Conservation (phyloP, 2,329 filamentous ascomycete species). For the Fusarium nodosum region DNA sequence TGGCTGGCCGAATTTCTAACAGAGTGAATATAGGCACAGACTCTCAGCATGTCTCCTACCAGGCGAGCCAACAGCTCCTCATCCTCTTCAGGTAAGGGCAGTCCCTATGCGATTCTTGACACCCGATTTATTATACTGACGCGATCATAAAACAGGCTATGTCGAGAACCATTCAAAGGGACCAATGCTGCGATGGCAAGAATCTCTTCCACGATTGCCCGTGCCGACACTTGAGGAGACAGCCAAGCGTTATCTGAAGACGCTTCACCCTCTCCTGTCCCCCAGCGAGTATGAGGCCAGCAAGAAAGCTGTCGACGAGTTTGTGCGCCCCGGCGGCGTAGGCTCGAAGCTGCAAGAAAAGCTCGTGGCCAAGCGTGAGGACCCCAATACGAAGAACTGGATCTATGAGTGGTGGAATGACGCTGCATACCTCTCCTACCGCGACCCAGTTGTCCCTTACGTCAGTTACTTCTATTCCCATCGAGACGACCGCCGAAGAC, state of each 20-base stretch:
- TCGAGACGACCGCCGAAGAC: slow-evolving; percentile 88
- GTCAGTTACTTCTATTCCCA: slow-evolving; percentile 99
- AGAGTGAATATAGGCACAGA: slow-evolving; percentile 39
- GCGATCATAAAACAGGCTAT: slow-evolving; percentile 69
- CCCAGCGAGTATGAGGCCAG: slow-evolving; percentile 77
- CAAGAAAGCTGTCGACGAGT: slow-evolving; percentile 87
- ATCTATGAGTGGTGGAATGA: slow-evolving; percentile 99
- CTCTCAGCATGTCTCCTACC: slow-evolving; percentile 64
- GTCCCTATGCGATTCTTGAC: neutral
- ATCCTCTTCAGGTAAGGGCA: slow-evolving; percentile 63
- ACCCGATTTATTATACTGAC: slow-evolving; percentile 34
- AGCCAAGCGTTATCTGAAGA: slow-evolving; percentile 82
- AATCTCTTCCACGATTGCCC: slow-evolving; percentile 83
- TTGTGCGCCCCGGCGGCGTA: slow-evolving; percentile 86
- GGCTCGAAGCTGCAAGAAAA: slow-evolving; percentile 90
- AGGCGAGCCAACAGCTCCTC: slow-evolving; percentile 69
- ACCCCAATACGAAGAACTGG: slow-evolving; percentile 92
- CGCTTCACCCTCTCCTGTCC: slow-evolving; percentile 80
- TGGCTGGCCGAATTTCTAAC: slow-evolving; percentile 10
- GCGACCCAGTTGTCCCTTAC: slow-evolving; percentile 96
- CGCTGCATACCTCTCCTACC: slow-evolving; percentile 90
- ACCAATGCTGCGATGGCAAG: slow-evolving; percentile 85
- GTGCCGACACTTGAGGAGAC: slow-evolving; percentile 88
- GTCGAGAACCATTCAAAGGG: slow-evolving; percentile 84
- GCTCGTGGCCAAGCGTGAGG: slow-evolving; percentile 81